Evolutionary conservation across 1,284 basidiomycete species (phyloP), one percentile per base, ranked within the genome.

Genomic region (Gymnopus androsaceus): DNA sequence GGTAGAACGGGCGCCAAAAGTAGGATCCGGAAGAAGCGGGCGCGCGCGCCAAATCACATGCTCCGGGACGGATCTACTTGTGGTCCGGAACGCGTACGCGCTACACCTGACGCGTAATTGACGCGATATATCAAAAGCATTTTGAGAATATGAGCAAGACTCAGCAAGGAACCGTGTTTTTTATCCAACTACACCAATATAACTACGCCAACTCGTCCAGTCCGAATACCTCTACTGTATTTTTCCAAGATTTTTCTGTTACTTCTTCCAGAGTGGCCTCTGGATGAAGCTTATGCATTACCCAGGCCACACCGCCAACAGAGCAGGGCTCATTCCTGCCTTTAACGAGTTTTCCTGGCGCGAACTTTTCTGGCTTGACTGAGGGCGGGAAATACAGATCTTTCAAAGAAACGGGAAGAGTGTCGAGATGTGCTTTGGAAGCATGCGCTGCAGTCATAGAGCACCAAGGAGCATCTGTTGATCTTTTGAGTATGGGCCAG

Each of bases 381-480:
- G 78, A 67, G 23, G 75, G 61, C 3, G 86, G 82, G 62, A 84
- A 76, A 69, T 84, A 88, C 14, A 82, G 63, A 3, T 73, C 63
- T 27, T 74, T 75, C 21, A 88, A 72, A 15, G 72, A 63, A 0
- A 74, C 60, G 0, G 85, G 81, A 31, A 92, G 73, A 7, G 73
- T 72, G 8, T 81, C 74, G 2, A 94, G 69, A 64, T 84, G 75
- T 5, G 69, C 52, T 58, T 82, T 77, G 0, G 90, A 92, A 3
- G 90, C 90, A 59, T 94, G 90, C 0, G 87, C 86, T 1, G 85
- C 78, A 4, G 89, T 89, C 70, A 91, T 79, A 2, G 87, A 82
- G 67, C 93, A 95, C 91, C 92, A 95, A 2, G 91, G 91, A 0
- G 88, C 84, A 70, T 93, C 91, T 90, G 56, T 58, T 21, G 38